Conservation (phyloP, 192 early-diverging fungal species). For the Ramicandelaber brevisporus region DNA sequence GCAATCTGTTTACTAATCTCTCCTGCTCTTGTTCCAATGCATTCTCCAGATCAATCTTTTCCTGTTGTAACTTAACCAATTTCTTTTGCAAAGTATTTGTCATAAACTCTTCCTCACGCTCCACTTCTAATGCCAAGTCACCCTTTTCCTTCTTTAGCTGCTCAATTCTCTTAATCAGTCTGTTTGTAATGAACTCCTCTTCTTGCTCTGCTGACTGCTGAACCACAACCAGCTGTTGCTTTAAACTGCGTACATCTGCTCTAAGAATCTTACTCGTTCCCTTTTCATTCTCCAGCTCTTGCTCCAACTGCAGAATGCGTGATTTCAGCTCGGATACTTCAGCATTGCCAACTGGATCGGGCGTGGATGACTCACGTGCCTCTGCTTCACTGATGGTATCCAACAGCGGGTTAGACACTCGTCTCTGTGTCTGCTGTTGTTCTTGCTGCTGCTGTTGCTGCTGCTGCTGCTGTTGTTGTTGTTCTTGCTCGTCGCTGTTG, state of each 20-base stretch:
- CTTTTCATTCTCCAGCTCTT: conserved; percentile 35
- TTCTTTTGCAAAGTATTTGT: conserved; percentile 58
- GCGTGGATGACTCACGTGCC: too few species aligned
- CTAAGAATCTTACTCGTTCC: conserved; percentile 30
- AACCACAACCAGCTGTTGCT: conserved; percentile 21
- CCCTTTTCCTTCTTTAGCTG: conserved; percentile 56
- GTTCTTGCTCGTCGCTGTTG: not conserved
- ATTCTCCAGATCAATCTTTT: conserved; percentile 75
- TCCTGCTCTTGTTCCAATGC: conserved; percentile 82
- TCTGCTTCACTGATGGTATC: too few species aligned
- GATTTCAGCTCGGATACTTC: conserved; percentile 3
- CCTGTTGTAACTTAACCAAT: conserved; percentile 47
- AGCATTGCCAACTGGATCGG: conserved; percentile 1
- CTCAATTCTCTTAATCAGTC: conserved; percentile 39
- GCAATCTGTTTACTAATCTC: conserved; percentile 70
- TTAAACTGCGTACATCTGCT: conserved; percentile 27
- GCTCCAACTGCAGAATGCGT: conserved; percentile 24
- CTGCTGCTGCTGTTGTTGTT: conserved; percentile 3
- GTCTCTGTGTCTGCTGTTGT: too few species aligned
- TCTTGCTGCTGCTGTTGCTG: conserved; percentile 3
- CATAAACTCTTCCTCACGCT: conserved; percentile 58
- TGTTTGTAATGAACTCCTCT: conserved; percentile 57
- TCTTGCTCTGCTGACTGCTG: conserved; percentile 33
- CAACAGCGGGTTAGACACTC: too few species aligned
- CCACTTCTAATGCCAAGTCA: conserved; percentile 43